Evolutionary conservation across 1,284 basidiomycete genomes (phyloP).

Genomic region (Sporisorium graminicola): DNA sequence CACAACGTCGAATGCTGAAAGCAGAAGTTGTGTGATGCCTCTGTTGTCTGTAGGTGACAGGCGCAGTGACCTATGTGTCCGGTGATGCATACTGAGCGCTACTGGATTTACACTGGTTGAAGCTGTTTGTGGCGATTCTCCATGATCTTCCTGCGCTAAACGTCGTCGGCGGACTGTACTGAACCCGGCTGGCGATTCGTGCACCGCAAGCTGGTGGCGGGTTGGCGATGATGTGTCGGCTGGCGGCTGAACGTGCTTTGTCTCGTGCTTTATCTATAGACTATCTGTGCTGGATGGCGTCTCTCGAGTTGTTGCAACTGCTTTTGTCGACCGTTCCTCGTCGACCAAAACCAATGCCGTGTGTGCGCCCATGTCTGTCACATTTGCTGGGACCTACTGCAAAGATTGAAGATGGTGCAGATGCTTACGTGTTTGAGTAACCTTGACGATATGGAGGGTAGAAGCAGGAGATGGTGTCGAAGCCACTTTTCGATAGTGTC

Average conservation of each 20-base stretch:
- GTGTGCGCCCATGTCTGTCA: background rate
- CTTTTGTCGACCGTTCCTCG: slow-evolving; percentile 1
- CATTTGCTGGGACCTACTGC: slow-evolving; percentile 1
- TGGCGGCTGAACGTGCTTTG: no score
- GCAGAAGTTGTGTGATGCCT: no score
- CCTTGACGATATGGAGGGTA: slow-evolving; percentile 55
- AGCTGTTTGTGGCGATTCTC: background rate
- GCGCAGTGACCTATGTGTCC: no score
- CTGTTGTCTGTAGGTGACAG: no score
- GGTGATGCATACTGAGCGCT: no score
- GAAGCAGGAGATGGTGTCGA: slow-evolving; percentile 30
- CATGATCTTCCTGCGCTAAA: no score
- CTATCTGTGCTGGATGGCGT: background rate
- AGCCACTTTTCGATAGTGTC: slow-evolving; percentile 33
- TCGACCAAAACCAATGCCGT: slow-evolving; percentile 9
- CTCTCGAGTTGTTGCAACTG: slow-evolving; percentile 1
- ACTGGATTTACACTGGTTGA: no score
- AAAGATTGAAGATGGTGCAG: slow-evolving; percentile 15
- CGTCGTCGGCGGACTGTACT: background rate
- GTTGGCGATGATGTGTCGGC: background rate
- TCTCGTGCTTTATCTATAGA: no score
- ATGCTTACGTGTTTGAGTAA: slow-evolving; percentile 51
- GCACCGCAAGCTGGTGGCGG: background rate
- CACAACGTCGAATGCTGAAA: no score
- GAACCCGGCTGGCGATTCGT: background rate